Base-by-base conservation (phyloP, 2,329 filamentous ascomycete genomes). In the Coleophoma crateriformis region DNA sequence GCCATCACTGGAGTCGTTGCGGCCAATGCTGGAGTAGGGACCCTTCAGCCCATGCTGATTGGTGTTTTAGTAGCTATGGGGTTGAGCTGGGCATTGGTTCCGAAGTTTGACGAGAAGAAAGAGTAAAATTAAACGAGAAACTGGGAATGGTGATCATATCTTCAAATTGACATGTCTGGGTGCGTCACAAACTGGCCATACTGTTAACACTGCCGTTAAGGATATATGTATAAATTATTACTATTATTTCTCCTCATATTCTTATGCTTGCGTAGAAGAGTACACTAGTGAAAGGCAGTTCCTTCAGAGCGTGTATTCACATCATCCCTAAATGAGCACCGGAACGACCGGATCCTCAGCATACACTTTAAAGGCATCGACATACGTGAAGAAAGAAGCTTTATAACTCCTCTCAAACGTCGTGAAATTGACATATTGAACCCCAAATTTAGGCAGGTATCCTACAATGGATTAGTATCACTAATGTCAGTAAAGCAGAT, bases 1-100 rank as follows among this genome's bases (percentile, higher is more conserved):
- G 72, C 78, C 2, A 54, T 81, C 2, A 81, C 78, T 0, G 79
- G 78, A 1, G 59, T 80, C 1, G 67, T 81, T 12, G 75, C 76
- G 0, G 61, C 70, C 0, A 53, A 59, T 2, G 63, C 65, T 0
- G 76, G 76, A 0, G 76, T 80, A 0, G 61, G 66, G 1, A 69
- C 77, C 0, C 52, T 81, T 46, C 77, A 79, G 52, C 77, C 77
- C 0, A 73, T 81, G 14, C 62, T 79, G 1, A 70, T 77, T 8
- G 74, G 64, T 0, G 57, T 80, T 10, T 57, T 79, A 12, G 65
- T 68, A 0, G 71, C 71, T 0, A 76, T 72, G n/a, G 68, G 66
- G 0, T 52, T 75, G 7, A 69, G 66, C 10, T 79, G 76, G 76
- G 50, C 74, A 12, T 58, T 77, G 20, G 65, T 78, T 11, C 59